These are phyloP conservation scores for Curvularia lunata DNA, from an alignment of 2,329 filamentous ascomycete species.

Conservation along the genomic window DNA sequence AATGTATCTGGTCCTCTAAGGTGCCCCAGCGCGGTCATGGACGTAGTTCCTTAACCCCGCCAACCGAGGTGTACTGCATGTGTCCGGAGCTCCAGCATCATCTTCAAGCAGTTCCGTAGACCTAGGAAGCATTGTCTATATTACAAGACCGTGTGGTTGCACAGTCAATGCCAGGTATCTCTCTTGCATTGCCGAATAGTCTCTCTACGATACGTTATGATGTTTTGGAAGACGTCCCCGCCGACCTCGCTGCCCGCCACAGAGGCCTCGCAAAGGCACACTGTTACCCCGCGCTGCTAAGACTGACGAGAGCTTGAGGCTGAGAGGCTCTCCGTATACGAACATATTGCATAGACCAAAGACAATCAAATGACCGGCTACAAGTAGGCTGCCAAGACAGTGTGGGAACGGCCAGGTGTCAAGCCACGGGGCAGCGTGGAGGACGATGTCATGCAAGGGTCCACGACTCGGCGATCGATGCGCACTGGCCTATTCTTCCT, in stretches of 20 bases:
- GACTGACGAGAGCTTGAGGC: neutral
- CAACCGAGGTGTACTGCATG: conserved; percentile 10
- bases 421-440: conserved; percentile 16
- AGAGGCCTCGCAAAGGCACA: neutral
- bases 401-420: conserved; percentile 9
- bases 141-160: neutral
- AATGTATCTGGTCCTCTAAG: neutral
- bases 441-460: conserved; percentile 13
- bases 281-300: neutral
- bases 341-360: neutral
- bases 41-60: conserved; percentile 13
- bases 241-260: neutral
- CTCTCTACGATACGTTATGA: neutral
- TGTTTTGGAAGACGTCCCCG: neutral
- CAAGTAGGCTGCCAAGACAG: neutral
- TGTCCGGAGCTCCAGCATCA: neutral
- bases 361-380: neutral
- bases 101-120: neutral
- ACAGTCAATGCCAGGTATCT: neutral
- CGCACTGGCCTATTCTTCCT: conserved; percentile 31
- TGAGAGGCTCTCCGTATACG: neutral
- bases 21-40: neutral
- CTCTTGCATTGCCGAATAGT: neutral
- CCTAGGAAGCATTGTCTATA: neutral
- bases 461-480: conserved; percentile 19